Base-by-base conservation (phyloP, 1,284 basidiomycete genomes). In the Cystobasidium pallidum region DNA sequence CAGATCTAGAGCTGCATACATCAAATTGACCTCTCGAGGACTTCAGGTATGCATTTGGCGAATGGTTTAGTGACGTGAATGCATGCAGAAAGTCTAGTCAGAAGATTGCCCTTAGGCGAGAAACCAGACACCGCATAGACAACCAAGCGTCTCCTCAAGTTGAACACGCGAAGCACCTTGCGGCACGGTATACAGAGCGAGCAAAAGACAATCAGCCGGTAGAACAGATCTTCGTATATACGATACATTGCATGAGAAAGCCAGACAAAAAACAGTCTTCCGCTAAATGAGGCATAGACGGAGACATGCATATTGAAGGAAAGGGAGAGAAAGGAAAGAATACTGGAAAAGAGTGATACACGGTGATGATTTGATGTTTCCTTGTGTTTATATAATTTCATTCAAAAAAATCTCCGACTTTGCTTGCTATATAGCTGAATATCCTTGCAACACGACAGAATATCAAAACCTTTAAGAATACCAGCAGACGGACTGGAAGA, bases 381-480 rank as follows among this genome's bases (percentile, higher is more conserved):
- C 6, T 55, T 28, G 26, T 55, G 24, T 55, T 7, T 55, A 3
- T 55, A 19, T 55, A 26, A 26, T 4, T 13, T 55, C 6, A 26
- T 21, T 47, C 13, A 13, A 39, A 39, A n/a, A n/a, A n/a, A n/a
- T n/a, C n/a, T n/a, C n/a, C n/a, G n/a, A n/a, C n/a, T n/a, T 39
- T 6, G 36, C 36, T 47, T 55, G 52, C 52, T 55, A 19, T 55
- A 24, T 55, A 55, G 45, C n/a, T 47, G 45, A 19, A 47, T 19
- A 19, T 21, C 45, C n/a, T 15, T 21, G 45, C 13, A 24, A 55
- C 28, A 30, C 24, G 24, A 26, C 24, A 26, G 24, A 55, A 55
- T 3, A 6, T 8, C 3, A 17, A 57, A 10, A 19, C 34, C 55
- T 57, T 21, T 8, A 36, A 13, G 28, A 24, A 28, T 13, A n/a